These are phyloP conservation scores for Boletus vinaceobasis DNA, from an alignment of 768 basidiomycete genomes.

Conservation along the genomic window DNA sequence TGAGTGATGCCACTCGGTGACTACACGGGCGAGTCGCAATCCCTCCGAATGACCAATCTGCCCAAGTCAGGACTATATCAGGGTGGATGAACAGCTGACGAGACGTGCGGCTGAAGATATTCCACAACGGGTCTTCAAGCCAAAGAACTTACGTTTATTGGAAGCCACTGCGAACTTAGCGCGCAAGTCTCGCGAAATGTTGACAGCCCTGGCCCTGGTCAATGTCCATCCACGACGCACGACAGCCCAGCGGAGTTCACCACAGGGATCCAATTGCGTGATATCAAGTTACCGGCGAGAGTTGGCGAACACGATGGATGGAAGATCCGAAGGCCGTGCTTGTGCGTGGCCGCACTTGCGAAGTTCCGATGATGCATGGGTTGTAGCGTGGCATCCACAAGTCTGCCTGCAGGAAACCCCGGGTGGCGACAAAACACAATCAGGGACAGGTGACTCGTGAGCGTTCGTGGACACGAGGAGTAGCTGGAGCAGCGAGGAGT, in stretches of 20 bases:
- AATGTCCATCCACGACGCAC: not conserved
- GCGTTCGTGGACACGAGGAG: constrained; percentile 17
- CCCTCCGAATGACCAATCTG: no score
- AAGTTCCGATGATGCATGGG: not conserved
- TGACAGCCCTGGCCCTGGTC: no score
- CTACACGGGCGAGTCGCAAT: no score
- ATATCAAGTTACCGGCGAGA: constrained; percentile 16
- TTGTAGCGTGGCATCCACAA: constrained; percentile 19
- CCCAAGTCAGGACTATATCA: no score
- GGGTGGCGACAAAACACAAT: constrained; percentile 7
- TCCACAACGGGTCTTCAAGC: no score
- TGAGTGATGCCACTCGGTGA: no score
- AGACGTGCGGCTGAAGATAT: no score
- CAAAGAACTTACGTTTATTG: no score
- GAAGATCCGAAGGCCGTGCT: constrained; percentile 24
- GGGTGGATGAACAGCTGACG: no score
- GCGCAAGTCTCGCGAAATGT: no score
- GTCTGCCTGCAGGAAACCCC: constrained; percentile 24
- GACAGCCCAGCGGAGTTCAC: not conserved
- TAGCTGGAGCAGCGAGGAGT: constrained; percentile 1
- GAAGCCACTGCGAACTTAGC: no score
- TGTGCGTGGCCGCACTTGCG: constrained; percentile 4
- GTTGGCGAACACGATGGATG: constrained; percentile 14
- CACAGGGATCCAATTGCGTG: constrained; percentile 3
- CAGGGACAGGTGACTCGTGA: constrained; percentile 13